These are phyloP conservation scores for Cetradonia linearis DNA, from an alignment of 495 filamentous ascomycete species.

Conservation along the genomic window DNA sequence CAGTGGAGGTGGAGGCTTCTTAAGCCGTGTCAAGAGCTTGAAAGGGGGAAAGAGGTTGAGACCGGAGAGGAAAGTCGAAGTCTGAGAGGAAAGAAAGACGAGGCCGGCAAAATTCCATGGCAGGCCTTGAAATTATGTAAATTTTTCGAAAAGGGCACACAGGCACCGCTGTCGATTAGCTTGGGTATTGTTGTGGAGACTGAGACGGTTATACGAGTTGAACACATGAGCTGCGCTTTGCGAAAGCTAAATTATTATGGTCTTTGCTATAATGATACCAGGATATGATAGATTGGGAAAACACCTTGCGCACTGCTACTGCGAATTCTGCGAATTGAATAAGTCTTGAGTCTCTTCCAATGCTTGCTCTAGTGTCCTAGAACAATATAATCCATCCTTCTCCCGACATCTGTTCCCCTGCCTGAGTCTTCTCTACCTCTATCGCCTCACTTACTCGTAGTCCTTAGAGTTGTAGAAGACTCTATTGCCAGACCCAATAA, in stretches of 20 bases:
- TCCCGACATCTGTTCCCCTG: background rate
- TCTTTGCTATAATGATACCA: background rate
- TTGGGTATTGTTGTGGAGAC: background rate
- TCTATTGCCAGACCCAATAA: background rate
- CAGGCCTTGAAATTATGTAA: background rate
- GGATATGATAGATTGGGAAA: constrained; percentile 3
- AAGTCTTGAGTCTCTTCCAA: background rate
- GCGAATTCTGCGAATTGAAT: background rate
- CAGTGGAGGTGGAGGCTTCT: constrained; percentile 43
- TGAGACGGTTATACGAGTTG: background rate
- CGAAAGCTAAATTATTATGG: background rate
- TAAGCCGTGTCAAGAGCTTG: constrained; percentile 81
- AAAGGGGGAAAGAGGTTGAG: constrained; percentile 47
- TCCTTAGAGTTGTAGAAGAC: background rate
- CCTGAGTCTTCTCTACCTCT: background rate
- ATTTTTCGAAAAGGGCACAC: background rate
- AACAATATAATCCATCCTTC: background rate
- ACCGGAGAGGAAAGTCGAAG: constrained; percentile 30
- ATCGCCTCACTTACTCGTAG: background rate
- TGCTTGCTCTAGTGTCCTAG: background rate
- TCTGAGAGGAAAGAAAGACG: constrained; percentile 4
- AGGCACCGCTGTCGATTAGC: constrained; percentile 1
- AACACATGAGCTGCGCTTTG: constrained; percentile 3
- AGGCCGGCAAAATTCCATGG: background rate
- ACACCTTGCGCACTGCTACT: background rate